phyloP scores from a whole-genome alignment of 1,139 yeast species.

The Geotrichum europaeum region DNA sequence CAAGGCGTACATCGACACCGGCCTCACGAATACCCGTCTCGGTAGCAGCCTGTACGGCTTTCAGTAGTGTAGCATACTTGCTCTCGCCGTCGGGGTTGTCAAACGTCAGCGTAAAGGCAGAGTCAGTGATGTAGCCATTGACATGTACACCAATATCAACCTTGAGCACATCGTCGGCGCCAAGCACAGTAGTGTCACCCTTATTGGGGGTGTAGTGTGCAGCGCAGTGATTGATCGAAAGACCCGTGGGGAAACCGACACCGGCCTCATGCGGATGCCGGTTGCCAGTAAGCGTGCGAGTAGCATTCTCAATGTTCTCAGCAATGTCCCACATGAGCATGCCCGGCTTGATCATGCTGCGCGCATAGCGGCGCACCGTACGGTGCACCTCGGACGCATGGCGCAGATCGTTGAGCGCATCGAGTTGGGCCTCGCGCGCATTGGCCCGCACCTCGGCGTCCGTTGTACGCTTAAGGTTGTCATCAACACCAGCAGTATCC shows the following conservation, averaged over 20 bases:
- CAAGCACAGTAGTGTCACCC: conserved; percentile 76
- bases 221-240: conserved; percentile 87
- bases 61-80: conserved; percentile 69
- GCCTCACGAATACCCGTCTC: conserved; percentile 88
- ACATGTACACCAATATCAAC: conserved; percentile 97
- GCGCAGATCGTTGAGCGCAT: conserved; percentile 78
- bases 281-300: conserved; percentile 64
- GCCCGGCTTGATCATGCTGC: conserved; percentile 74
- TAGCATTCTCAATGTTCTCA: conserved; percentile 78
- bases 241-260: conserved; percentile 95
- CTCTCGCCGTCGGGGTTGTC: conserved; percentile 33
- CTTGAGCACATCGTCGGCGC: conserved; percentile 89
- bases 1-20: conserved; percentile 91
- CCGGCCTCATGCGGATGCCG: conserved; percentile 67
- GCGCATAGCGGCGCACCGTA: conserved; percentile 78
- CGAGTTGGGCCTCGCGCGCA: conserved; percentile 56
- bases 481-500: conserved; percentile 52
- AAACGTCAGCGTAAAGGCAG: conserved; percentile 90
- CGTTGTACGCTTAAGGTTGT: conserved; percentile 70
- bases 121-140: conserved; percentile 90
- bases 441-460: conserved; percentile 78
- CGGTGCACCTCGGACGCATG: conserved; percentile 96
- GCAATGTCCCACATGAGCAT: conserved; percentile 89
- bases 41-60: conserved; percentile 89
- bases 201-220: conserved; percentile 98